These are phyloP conservation scores for Entomortierella parvispora DNA, from an alignment of 192 early-diverging fungal genomes.

Conservation along the genomic window DNA sequence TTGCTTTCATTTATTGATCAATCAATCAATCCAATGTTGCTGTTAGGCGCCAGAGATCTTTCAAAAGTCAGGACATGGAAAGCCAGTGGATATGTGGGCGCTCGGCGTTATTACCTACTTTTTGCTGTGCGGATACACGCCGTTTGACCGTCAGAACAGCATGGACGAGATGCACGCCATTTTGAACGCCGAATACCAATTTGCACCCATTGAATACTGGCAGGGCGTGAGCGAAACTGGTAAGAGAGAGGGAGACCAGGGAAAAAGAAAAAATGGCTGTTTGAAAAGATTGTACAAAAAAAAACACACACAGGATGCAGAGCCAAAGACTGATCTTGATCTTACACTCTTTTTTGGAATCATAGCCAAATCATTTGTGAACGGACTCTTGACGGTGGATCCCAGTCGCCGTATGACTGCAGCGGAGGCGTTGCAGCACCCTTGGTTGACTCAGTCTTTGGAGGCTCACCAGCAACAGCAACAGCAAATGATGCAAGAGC, in stretches of 20 bases:
- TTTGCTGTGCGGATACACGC: constrained; percentile 75
- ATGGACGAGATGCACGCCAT: constrained; percentile 67
- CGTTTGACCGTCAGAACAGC: constrained; percentile 70
- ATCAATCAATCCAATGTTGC: too few relatives aligned
- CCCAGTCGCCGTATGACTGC: constrained; percentile 80
- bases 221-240: constrained; percentile 61
- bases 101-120: constrained; percentile 83
- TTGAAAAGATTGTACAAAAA: not conserved
- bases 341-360: not conserved
- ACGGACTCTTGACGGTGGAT: constrained; percentile 70
- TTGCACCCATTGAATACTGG: constrained; percentile 74
- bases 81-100: constrained; percentile 88
- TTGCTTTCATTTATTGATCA: too few relatives aligned
- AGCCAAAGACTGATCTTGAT: too few relatives aligned
- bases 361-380: constrained; percentile 78
- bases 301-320: too few relatives aligned
- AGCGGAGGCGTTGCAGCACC: constrained; percentile 75
- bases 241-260: constrained; percentile 2
- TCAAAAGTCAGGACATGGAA: constrained; percentile 70
- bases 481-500: constrained; percentile 19
- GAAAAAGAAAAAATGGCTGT: not conserved
- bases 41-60: constrained; percentile 68
- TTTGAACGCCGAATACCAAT: constrained; percentile 68
- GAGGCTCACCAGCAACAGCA: constrained; percentile 12
- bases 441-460: constrained; percentile 68